Percentiles rank a stretch among this genome's conserved stretches.
phyloP scores from a whole-genome alignment of 2,329 filamentous ascomycete species.

The Penicillium sp. region DNA sequence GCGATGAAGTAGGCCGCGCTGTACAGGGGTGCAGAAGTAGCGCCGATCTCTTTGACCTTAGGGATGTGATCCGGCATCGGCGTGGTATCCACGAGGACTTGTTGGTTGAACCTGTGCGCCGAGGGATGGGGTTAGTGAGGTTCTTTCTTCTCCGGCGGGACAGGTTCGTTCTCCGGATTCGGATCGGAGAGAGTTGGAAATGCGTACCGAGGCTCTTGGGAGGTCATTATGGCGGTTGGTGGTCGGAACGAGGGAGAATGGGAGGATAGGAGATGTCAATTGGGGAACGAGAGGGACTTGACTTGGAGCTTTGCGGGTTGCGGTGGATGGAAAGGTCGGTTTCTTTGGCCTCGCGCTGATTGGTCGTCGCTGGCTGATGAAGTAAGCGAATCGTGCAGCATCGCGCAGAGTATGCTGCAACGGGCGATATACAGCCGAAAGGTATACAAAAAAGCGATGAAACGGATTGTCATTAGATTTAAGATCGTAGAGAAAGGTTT shows the following conservation, averaged over 20 bases:
- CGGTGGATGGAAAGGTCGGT: slow-evolving; percentile 39
- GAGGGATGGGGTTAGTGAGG: slow-evolving; percentile 27
- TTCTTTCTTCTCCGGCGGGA: slow-evolving; percentile 5
- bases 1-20: slow-evolving; percentile 97
- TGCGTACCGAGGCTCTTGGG: slow-evolving; percentile 38
- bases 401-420: neutral
- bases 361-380: slow-evolving; percentile 31
- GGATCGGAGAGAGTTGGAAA: neutral
- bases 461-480: too few relatives aligned
- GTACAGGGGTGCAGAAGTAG: slow-evolving; percentile 87
- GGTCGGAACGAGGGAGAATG: slow-evolving; percentile 19
- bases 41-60: slow-evolving; percentile 89
- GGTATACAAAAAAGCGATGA: neutral
- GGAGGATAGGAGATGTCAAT: slow-evolving; percentile 22
- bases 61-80: slow-evolving; percentile 91
- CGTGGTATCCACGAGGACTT: slow-evolving; percentile 92
- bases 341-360: slow-evolving; percentile 40
- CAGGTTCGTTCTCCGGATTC: neutral
- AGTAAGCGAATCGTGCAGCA: slow-evolving; percentile 17
- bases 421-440: neutral
- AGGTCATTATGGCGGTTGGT: slow-evolving; percentile 33
- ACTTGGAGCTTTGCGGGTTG: slow-evolving; percentile 32
- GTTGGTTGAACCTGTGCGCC: slow-evolving; percentile 82
- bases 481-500: too few relatives aligned
- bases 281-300: slow-evolving; percentile 23